Evolutionary conservation across 2,329 filamentous ascomycete species (phyloP).

Genomic region (Colletotrichum plurivorum): DNA sequence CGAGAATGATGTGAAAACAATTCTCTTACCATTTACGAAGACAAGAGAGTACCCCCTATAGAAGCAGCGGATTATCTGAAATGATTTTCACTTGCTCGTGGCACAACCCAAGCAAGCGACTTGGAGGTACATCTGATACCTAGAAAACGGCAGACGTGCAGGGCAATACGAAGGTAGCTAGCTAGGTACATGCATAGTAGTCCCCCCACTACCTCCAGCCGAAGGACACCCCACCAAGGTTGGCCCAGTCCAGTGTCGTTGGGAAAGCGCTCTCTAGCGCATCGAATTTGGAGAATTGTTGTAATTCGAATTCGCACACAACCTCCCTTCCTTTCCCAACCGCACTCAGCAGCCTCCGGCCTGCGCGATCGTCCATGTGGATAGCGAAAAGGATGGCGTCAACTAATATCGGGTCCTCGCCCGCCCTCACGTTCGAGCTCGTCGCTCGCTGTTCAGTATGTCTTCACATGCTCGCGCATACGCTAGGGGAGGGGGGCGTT

Average conservation of each 20-base stretch:
- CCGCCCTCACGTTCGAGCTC: conserved; percentile 84
- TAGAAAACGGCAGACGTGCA: no score
- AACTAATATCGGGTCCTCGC: conserved; percentile 65
- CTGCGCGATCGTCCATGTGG: conserved; percentile 38
- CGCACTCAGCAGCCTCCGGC: conserved; percentile 10
- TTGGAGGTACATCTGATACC: no score
- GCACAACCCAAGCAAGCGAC: no score
- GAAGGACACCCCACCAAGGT: conserved; percentile 8
- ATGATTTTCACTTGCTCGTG: no score
- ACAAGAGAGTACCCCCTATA: no score
- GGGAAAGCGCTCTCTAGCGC: conserved; percentile 31
- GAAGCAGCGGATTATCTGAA: no score
- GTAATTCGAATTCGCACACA: background rate
- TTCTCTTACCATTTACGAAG: no score
- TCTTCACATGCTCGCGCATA: conserved; percentile 20
- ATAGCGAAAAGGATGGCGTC: conserved; percentile 61
- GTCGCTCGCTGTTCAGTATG: conserved; percentile 85
- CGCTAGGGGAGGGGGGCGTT: background rate
- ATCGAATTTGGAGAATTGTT: conserved; percentile 21
- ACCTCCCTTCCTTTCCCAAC: background rate
- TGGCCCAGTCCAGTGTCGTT: background rate
- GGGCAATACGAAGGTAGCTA: no score
- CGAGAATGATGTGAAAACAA: no score
- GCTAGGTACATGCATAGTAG: no score
- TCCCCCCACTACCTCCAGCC: background rate